These are phyloP conservation scores for Solanum appendiculatum DNA, from an alignment of 257 asterid species.

Conservation along the genomic window DNA sequence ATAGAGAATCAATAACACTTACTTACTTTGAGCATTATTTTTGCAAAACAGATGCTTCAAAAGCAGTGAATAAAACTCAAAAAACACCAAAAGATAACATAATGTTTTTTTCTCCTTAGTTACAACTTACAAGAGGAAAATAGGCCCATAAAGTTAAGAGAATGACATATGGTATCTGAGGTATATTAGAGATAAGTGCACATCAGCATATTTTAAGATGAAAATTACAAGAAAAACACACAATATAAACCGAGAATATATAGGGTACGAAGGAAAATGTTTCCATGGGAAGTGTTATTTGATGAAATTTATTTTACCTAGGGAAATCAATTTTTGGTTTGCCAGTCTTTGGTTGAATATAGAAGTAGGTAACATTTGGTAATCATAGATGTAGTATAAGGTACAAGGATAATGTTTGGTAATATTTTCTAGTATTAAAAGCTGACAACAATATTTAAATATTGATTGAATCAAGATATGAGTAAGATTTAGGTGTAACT, in stretches of 20 bases:
- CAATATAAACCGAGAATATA: neutral
- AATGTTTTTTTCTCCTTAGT: neutral
- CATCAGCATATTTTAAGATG: neutral
- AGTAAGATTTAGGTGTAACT: neutral
- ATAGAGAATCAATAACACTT: neutral
- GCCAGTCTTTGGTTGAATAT: neutral
- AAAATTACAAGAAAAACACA: neutral
- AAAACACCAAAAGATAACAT: neutral
- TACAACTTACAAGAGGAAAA: neutral
- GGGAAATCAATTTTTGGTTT: neutral
- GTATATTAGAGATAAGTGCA: neutral
- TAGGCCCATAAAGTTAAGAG: neutral
- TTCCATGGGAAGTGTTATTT: neutral
- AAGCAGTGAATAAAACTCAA: neutral
- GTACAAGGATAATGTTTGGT: neutral
- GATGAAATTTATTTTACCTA: neutral
- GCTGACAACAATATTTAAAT: neutral
- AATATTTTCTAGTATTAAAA: neutral
- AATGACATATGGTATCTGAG: neutral
- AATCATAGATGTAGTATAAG: neutral
- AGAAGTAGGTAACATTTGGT: neutral
- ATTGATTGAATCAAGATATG: neutral
- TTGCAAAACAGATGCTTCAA: neutral
- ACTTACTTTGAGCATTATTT: neutral
- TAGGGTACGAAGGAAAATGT: neutral